Percentiles rank a stretch among this genome's conserved stretches.
Conservation (phyloP, 2,329 filamentous ascomycete genomes). For the Cladosporium sp. region DNA sequence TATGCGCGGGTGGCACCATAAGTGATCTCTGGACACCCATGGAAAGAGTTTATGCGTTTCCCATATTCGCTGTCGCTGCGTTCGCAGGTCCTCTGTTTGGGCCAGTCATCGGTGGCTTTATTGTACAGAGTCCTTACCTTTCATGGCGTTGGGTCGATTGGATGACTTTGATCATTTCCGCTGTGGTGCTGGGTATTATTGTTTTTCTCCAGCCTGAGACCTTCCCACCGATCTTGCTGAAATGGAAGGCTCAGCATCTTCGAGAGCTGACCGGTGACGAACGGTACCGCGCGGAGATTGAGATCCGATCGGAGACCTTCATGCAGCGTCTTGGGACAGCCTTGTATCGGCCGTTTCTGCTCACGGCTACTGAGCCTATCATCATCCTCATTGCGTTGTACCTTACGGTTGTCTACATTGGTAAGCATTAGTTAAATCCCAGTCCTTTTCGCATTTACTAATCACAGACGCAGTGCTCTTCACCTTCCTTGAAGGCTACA, state of each 20-base stretch:
- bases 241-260: conserved; percentile 36
- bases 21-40: conserved; percentile 29
- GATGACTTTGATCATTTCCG: conserved; percentile 34
- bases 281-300: conserved; percentile 16
- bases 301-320: conserved; percentile 21
- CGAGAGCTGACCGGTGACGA: conserved; percentile 31
- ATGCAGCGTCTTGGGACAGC: conserved; percentile 18
- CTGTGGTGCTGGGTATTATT: conserved; percentile 26
- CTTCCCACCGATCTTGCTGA: conserved; percentile 42
- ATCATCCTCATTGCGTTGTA: conserved; percentile 52
- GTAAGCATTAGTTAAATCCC: conserved; percentile 49
- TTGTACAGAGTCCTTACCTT: conserved; percentile 30
- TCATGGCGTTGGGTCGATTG: conserved; percentile 51
- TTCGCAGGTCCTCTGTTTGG: conserved; percentile 41
- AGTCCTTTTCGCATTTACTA: conserved; percentile 60
- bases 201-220: conserved; percentile 52
- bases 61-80: conserved; percentile 22
- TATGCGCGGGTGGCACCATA: conserved; percentile 28
- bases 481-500: conserved; percentile 55
- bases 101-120: conserved; percentile 46
- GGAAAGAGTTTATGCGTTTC: conserved; percentile 27
- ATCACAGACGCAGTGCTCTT: conserved; percentile 54
- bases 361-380: conserved; percentile 44
- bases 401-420: conserved; percentile 51
- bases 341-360: conserved; percentile 22